phyloP scores from a whole-genome alignment of 148 eudicot genomes.

The Salicornia ramosissima region DNA sequence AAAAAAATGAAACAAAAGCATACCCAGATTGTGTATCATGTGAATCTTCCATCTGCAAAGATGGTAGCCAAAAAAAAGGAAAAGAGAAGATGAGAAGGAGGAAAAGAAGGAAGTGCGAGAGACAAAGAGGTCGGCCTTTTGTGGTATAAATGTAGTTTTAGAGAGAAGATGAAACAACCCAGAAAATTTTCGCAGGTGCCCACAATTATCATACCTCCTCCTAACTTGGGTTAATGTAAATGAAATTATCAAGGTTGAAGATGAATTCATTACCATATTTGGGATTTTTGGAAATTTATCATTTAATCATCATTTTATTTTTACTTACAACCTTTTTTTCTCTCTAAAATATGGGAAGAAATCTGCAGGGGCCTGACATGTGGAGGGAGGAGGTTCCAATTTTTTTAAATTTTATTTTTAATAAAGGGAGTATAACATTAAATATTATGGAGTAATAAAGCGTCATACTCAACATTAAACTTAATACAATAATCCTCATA shows the following conservation, averaged over 20 bases:
- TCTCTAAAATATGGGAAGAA: constrained; percentile 7
- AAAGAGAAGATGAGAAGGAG: background rate
- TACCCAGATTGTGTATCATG: constrained; percentile 19
- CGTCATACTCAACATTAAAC: too few species aligned
- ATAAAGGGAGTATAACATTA: too few species aligned
- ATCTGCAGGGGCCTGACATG: constrained; percentile 4
- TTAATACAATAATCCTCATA: too few species aligned
- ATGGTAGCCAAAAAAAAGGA: background rate
- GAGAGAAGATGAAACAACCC: constrained; percentile 11
- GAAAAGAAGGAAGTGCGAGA: background rate
- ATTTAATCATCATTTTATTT: background rate
- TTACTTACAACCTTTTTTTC: background rate
- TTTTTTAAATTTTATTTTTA: background rate
- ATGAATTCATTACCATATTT: constrained; percentile 22
- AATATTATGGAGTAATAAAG: too few species aligned
- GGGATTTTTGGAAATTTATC: constrained; percentile 17
- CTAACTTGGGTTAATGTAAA: constrained; percentile 14
- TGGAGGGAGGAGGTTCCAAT: constrained; percentile 7
- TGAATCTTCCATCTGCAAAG: constrained; percentile 23
- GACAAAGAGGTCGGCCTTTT: background rate
- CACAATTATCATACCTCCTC: constrained; percentile 15
- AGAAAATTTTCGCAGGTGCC: background rate
- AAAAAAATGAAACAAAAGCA: background rate
- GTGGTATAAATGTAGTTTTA: constrained; percentile 15
- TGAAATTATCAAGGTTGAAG: constrained; percentile 2